These are phyloP conservation scores for Hygrocybe coccinea DNA, from an alignment of 768 basidiomycete species.

Conservation along the genomic window DNA sequence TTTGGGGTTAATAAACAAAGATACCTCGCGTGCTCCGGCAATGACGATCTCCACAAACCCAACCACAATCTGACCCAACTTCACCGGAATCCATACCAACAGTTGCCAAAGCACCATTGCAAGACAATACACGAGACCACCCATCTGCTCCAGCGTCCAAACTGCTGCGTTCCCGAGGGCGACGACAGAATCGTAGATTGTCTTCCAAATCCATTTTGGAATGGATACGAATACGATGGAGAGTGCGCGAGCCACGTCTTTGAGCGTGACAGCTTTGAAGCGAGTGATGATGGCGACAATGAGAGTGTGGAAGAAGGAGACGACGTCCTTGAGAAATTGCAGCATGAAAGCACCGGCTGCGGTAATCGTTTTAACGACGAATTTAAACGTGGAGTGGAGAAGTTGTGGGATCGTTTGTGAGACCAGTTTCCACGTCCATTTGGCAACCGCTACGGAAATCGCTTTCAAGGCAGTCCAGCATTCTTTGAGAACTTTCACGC, in stretches of 20 bases:
- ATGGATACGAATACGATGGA: background rate
- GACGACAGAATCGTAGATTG: background rate
- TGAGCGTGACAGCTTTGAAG: background rate
- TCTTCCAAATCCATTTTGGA: background rate
- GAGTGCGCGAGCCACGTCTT: background rate
- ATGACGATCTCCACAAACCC: no score
- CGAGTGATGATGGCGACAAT: background rate
- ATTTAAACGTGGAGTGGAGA: background rate
- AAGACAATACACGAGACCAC: no score
- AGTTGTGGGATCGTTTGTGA: background rate
- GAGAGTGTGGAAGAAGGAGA: background rate
- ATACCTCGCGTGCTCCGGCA: no score
- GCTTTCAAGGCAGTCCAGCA: background rate
- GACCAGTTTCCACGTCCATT: background rate
- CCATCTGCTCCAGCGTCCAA: no score
- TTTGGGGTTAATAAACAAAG: no score
- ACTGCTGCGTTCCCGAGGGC: background rate
- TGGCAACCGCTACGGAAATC: background rate
- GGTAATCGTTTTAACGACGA: background rate
- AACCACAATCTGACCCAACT: no score
- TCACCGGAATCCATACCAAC: no score
- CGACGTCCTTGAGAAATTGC: background rate
- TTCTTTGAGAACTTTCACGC: background rate
- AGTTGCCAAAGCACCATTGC: no score
- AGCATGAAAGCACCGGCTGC: background rate